Evolutionary conservation across 2,329 filamentous ascomycete species (phyloP), one percentile per base, ranked within the genome.

Genomic region (Colletotrichum liriopes): DNA sequence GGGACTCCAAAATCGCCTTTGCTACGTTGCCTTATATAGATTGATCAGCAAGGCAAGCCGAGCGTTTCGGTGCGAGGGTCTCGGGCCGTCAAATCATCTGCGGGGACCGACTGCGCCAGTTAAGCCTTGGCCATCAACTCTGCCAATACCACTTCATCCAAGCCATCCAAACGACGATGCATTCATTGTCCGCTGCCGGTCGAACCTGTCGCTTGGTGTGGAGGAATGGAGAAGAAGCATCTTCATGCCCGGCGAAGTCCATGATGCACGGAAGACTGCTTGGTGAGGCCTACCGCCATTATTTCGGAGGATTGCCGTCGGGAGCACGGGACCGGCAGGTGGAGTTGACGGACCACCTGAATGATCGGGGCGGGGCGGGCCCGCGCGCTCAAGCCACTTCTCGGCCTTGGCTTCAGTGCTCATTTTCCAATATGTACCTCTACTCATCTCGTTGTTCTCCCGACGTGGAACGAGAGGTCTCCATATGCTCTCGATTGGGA

Each of bases 21-120:
- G n/a, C 20, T 1, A 32, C 6, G 11, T 18, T 58, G 14, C 16
- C 23, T 43, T 5, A 29, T 5, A 29, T 16, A 23, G 39, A 8
- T 35, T 62, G 59, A 29, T 23, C 32, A 20, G 39, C 39, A 39
- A 45, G 64, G 51, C 52, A 56, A 59, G 51, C 39, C 65, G 23
- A 41, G 7, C 39, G 56, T 14, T 51, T 11, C 20, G 35, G 54
- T 49, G 23, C 20, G 20, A 58, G 5, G 7, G 8, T 7, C 6
- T 39, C 16, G 18, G 43, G 43, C 32, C 32, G 60, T 54, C 58
- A 29, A 18, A 58, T 51, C 45, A n/a, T 45, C 41, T 14, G 16
- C 12, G 12, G 16, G 41, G 59, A 39, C 23, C 32, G 20, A 49
- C 47, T 12, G 6, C 9, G 45, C 45, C 45, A 49, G n/a, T 5